Conservation (phyloP, 2,329 filamentous ascomycete species). For the Aspergillus texensis region DNA sequence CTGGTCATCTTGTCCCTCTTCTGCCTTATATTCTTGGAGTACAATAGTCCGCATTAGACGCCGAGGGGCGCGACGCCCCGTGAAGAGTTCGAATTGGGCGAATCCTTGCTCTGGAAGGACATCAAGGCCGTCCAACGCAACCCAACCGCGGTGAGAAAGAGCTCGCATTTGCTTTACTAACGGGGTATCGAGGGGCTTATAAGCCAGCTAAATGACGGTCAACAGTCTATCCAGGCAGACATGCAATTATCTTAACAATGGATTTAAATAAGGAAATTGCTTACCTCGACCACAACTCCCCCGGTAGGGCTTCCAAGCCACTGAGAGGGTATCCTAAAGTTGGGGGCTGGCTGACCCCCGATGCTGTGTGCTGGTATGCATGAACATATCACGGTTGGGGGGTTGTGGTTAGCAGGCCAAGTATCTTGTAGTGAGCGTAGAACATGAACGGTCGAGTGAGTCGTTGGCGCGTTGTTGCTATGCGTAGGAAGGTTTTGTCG, state of each 20-base stretch:
- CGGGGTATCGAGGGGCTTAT: conserved; percentile 43
- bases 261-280: conserved; percentile 10
- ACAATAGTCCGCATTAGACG: conserved; percentile 42
- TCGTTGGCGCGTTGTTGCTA: conserved; percentile 18
- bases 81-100: conserved; percentile 45
- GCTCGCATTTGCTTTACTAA: conserved; percentile 41
- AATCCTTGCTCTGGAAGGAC: conserved; percentile 45
- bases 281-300: conserved; percentile 45
- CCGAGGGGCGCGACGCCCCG: conserved; percentile 41
- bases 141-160: conserved; percentile 41
- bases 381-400: conserved; percentile 43
- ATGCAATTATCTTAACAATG: not conserved
- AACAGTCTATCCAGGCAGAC: not conserved
- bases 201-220: conserved; percentile 34
- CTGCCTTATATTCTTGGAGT: conserved; percentile 37
- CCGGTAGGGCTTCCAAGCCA: conserved; percentile 45
- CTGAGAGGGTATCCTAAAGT: conserved; percentile 38
- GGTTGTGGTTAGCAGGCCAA: conserved; percentile 38
- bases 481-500: conserved; percentile 30
- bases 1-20: conserved; percentile 37
- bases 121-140: conserved; percentile 43
- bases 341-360: conserved; percentile 36
- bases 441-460: conserved; percentile 30
- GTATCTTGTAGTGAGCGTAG: conserved; percentile 32
- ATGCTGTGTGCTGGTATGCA: conserved; percentile 43